Evolutionary conservation across 345 rosid genomes (phyloP).

Genomic region (Geranium rotundifolium): DNA sequence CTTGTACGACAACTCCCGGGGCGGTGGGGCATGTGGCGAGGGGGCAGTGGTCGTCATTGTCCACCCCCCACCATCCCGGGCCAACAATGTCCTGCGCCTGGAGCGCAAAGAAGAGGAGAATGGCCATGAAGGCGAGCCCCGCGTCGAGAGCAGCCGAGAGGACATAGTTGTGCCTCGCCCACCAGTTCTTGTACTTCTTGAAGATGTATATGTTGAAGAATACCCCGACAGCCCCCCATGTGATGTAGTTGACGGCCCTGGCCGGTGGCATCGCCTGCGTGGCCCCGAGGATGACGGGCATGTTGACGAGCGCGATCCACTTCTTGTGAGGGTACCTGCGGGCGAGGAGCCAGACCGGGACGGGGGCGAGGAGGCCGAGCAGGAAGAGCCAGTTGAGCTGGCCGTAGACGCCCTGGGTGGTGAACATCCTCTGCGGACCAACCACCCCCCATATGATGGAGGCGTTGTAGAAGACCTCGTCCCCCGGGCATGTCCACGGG

Average conservation of each 20-base stretch:
- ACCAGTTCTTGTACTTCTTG: conserved; percentile 50
- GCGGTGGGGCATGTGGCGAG: conserved; percentile 58
- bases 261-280: conserved; percentile 45
- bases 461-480: conserved; percentile 38
- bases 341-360: conserved; percentile 50
- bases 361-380: conserved; percentile 53
- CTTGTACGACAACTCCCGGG: conserved; percentile 36
- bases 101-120: conserved; percentile 43
- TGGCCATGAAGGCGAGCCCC: conserved; percentile 60
- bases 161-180: conserved; percentile 63
- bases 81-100: conserved; percentile 45
- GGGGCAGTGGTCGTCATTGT: conserved; percentile 39
- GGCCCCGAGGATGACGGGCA: conserved; percentile 53
- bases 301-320: conserved; percentile 43
- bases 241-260: conserved; percentile 44
- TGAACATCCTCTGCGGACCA: conserved; percentile 66
- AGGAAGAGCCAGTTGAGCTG: conserved; percentile 75
- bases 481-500: conserved; percentile 78
- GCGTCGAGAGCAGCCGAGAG: conserved; percentile 77
- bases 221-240: conserved; percentile 53
- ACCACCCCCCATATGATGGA: conserved; percentile 53
- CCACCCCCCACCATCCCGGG: conserved; percentile 68
- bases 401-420: conserved; percentile 42
- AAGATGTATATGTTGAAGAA: conserved; percentile 59
- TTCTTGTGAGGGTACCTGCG: conserved; percentile 55